A percentile compares a stretch with the other conserved stretches of the same genome.
These are phyloP conservation scores for Lupinus albus DNA, from an alignment of 306 rosid species.

Conservation along the genomic window DNA sequence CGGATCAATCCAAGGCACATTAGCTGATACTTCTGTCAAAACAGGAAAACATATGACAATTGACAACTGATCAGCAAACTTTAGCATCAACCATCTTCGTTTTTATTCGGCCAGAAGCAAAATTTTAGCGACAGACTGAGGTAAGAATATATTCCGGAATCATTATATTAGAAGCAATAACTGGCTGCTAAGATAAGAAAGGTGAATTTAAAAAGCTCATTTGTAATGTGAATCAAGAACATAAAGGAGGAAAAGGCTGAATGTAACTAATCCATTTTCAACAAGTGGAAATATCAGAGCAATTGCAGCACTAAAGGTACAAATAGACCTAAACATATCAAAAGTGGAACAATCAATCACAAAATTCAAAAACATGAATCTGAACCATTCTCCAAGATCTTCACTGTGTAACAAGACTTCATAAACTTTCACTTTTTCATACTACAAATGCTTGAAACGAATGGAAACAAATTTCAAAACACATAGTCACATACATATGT, in stretches of 20 bases:
- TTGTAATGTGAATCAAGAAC: constrained; percentile 21
- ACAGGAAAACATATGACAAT: constrained; percentile 11
- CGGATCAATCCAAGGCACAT: constrained; percentile 35
- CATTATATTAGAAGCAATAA: constrained; percentile 7
- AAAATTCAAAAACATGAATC: constrained; percentile 4
- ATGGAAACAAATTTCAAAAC: constrained; percentile 13
- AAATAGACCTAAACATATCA: constrained; percentile 6
- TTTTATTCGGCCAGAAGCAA: constrained; percentile 25
- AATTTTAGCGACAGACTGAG: neutral
- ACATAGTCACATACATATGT: too few relatives aligned
- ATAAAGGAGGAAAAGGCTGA: constrained; percentile 7
- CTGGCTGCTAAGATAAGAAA: neutral
- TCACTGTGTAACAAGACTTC: constrained; percentile 23
- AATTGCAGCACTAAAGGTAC: constrained; percentile 18
- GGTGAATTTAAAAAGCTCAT: constrained; percentile 14
- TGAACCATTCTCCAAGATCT: constrained; percentile 28
- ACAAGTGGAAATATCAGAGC: neutral
- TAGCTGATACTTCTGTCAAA: constrained; percentile 48
- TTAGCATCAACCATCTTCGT: constrained; percentile 1
- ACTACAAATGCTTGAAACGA: constrained; percentile 5
- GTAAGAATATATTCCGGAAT: constrained; percentile 15
- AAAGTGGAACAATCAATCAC: neutral
- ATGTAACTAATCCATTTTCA: constrained; percentile 22
- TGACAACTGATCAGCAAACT: constrained; percentile 31
- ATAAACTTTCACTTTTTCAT: constrained; percentile 22